Evolutionary conservation across 2,329 filamentous ascomycete genomes (phyloP).

Genomic region (Coccinonectria pachysandricola): DNA sequence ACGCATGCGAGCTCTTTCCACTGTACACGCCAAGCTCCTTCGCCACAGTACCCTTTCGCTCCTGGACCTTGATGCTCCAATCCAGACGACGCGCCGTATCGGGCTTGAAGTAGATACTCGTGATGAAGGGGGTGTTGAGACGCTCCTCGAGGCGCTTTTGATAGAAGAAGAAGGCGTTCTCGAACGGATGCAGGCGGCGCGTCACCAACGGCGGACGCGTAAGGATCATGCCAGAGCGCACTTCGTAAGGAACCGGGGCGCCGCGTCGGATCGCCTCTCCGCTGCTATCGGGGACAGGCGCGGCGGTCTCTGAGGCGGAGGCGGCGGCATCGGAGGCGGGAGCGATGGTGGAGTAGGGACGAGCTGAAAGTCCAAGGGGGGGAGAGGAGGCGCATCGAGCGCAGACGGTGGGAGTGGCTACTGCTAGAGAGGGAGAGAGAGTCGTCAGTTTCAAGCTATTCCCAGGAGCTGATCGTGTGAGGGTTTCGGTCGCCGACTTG

Average conservation of each 20-base stretch:
- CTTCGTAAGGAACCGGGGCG: conserved; percentile 30
- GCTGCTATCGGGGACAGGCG: conserved; percentile 8
- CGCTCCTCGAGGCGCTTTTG: conserved; percentile 95
- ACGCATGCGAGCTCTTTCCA: conserved; percentile 57
- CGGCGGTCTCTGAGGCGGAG: conserved; percentile 8
- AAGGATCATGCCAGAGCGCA: conserved; percentile 64
- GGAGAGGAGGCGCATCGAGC: conserved; percentile 28
- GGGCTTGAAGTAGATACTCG: conserved; percentile 90
- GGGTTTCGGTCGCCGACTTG: too few relatives aligned
- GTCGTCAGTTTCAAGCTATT: too few relatives aligned
- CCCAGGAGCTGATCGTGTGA: too few relatives aligned
- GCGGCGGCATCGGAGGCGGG: conserved; percentile 16
- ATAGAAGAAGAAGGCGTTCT: conserved; percentile 91
- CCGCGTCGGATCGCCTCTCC: conserved; percentile 7
- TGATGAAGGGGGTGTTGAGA: conserved; percentile 73
- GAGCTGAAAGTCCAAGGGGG: conserved; percentile 12
- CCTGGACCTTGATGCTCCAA: conserved; percentile 77
- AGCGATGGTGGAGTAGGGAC: conserved; percentile 32
- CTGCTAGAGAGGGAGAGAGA: too few relatives aligned
- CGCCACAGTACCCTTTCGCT: conserved; percentile 62
- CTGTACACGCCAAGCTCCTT: conserved; percentile 81
- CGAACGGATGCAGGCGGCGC: conserved; percentile 72
- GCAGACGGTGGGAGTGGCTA: conserved; percentile 25
- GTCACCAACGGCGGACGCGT: conserved; percentile 84
- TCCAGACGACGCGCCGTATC: conserved; percentile 76